These are phyloP conservation scores for Globisporangium mamillatum DNA, from an alignment of 352 stramenopile genomes.

Conservation along the genomic window DNA sequence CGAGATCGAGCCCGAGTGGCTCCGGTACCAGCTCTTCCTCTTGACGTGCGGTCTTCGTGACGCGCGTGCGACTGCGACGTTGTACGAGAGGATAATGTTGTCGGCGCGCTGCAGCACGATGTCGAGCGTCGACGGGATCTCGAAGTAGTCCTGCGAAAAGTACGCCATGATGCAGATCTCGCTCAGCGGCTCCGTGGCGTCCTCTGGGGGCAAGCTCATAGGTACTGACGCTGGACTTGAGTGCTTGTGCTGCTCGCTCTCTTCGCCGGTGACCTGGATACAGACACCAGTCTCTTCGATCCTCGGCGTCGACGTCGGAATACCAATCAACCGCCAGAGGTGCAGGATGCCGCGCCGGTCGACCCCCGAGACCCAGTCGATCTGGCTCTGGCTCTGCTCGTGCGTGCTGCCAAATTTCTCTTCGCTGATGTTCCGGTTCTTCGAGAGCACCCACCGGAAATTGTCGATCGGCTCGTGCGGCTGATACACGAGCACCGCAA, in stretches of 20 bases:
- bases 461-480: slow-evolving; percentile 54
- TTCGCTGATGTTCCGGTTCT: slow-evolving; percentile 79
- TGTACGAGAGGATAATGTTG: slow-evolving; percentile 75
- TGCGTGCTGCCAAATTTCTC: slow-evolving; percentile 61
- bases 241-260: slow-evolving; percentile 14
- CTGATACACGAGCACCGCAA: slow-evolving; percentile 45
- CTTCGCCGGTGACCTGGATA: slow-evolving; percentile 72
- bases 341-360: slow-evolving; percentile 62
- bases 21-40: slow-evolving; percentile 81
- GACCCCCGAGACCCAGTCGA: slow-evolving; percentile 76
- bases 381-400: slow-evolving; percentile 38
- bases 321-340: slow-evolving; percentile 57
- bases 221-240: not conserved
- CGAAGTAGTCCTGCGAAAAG: slow-evolving; percentile 72
- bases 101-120: slow-evolving; percentile 75
- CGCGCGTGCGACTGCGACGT: slow-evolving; percentile 41
- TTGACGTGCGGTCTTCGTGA: slow-evolving; percentile 44
- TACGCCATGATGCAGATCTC: slow-evolving; percentile 80
- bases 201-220: not conserved
- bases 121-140: slow-evolving; percentile 65
- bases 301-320: slow-evolving; percentile 25
- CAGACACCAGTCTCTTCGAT: slow-evolving; percentile 60
- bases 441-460: slow-evolving; percentile 76
- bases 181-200: slow-evolving; percentile 30
- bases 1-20: slow-evolving; percentile 62